Base-by-base conservation (phyloP, 768 basidiomycete species). In the Pholiota conissans region DNA sequence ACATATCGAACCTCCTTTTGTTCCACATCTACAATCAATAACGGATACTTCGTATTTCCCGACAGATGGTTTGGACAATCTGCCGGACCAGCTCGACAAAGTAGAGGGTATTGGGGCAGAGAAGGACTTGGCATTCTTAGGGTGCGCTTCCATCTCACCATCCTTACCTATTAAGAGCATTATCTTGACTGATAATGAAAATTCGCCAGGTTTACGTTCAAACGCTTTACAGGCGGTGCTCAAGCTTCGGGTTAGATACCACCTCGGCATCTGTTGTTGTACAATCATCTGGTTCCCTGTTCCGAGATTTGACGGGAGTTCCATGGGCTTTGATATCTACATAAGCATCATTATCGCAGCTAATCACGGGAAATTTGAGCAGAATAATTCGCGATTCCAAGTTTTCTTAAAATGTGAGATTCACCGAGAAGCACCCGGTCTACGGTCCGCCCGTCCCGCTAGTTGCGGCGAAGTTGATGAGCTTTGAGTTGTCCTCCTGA, bases 31-130 rank as follows among this genome's bases (percentile, higher is more conserved):
- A 42, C 87, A 91, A 62, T 94, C 91, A 27, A 90, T 91, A 66
- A 95, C 93, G 22, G 95, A 97, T 67, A 97, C 95, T 0, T 91
- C 89, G 2, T 96, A 98, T 76, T 98, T 98, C 89, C 95, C 95
- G 2, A 94, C 91, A 3, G 95, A 97, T 62, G 95, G 97, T 64
- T 83, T 95, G 24, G 86, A 87, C 35, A 84, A 90, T 63, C 82
- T 84, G 49, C 76, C 84, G 4, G 82, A 82, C 60, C 81, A 85
- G 53, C 72, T 86, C 49, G 84, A 86, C 58, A 72, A 71, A 59
- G 84, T 84, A 34, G 84, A 87, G 64, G 81, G 82, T 49, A 77
- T 87, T 49, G 79, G 84, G 52, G 82, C 84, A 53, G 85, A 87
- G 72, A 85, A 87, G 58, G 84, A 87, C 71, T 76, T 87, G 56